Percentiles rank a stretch among this genome's conserved stretches.
These are phyloP conservation scores for Talinum fruticosum DNA, from an alignment of 148 eudicot species.

Conservation along the genomic window DNA sequence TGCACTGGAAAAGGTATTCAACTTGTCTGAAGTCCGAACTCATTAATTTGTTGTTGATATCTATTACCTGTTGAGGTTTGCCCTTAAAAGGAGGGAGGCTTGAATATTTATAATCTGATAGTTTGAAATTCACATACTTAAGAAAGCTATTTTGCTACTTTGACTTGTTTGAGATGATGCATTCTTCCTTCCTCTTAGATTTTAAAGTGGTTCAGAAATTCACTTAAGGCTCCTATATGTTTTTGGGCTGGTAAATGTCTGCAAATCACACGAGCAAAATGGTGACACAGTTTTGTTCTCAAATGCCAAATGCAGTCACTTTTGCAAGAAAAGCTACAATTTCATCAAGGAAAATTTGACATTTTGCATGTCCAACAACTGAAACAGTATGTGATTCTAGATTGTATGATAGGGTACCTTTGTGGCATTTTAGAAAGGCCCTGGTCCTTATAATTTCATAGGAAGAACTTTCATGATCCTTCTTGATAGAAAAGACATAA, in stretches of 20 bases:
- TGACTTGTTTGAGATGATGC: not conserved
- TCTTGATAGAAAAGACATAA: not conserved
- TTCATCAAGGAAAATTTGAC: not conserved
- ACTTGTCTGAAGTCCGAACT: slow-evolving; percentile 11
- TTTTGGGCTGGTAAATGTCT: too few relatives aligned
- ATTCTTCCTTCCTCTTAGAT: not conserved
- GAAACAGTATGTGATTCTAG: not conserved
- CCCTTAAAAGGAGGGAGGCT: not conserved
- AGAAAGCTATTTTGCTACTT: too few relatives aligned
- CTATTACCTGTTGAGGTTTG: not conserved
- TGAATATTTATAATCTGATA: not conserved
- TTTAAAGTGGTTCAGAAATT: not conserved
- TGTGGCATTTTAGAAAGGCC: too few relatives aligned
- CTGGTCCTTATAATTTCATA: not conserved
- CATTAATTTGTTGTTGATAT: not conserved
- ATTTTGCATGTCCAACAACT: not conserved
- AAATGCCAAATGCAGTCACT: too few relatives aligned
- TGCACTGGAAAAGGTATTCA: slow-evolving; percentile 77
- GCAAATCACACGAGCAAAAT: too few relatives aligned
- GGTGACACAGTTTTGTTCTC: not conserved
- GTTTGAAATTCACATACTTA: not conserved
- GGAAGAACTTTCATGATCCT: not conserved
- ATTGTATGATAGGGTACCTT: not conserved
- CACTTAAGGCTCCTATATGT: not conserved
- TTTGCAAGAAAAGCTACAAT: not conserved